Evolutionary conservation across 306 rosid species (phyloP), one percentile per base, ranked within the genome.

Genomic region (Rubus parviflorus): DNA sequence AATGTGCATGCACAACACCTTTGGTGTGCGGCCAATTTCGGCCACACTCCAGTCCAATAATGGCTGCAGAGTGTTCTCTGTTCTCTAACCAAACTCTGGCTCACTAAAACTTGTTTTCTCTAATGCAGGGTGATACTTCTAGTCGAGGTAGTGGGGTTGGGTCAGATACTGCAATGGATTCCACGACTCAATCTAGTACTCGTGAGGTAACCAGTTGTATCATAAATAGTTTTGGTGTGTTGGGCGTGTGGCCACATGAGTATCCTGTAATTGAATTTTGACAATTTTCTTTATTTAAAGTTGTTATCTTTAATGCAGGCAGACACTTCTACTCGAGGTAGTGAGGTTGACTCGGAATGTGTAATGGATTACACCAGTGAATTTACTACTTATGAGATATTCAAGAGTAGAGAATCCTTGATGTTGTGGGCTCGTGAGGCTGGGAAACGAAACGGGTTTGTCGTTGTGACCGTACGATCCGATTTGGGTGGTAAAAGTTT

Each of bases 381-480:
- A 72, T 82, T 77, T 73, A 73, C 76, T 6, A 82, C 79, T 72
- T 20, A 67, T 10, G 76, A 57, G 82, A 79, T 65, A 42, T 79
- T 79, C 78, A 79, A 73, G 62, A 52, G 78, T 65, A 75, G 78
- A 79, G 82, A 73, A 71, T 69, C 82, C 76, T 52, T 73, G 60
- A 73, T 79, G 61, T 41, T 25, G 75, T 73, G 82, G 82, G 70
- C 78, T 51, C 61, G 82, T 53, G 69, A 73, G 73, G 74, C 53
- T 30, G 82, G 82, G n/a, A 79, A 79, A 66, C 69, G 68, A 79
- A 73, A 79, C 45, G 82, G 82, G 16, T 79, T 79, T 69, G 82
- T 72, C 12, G 58, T 79, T 53, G 82, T 79, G 48, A 79, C 70
- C 25, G 57, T 63, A 62, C 62, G 74, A 65, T 73, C 82, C 65